A percentile compares a stretch with the other conserved stretches of the same genome.
phyloP scores from a whole-genome alignment of 352 stramenopile species.

The Thraustochytrium striatum region DNA sequence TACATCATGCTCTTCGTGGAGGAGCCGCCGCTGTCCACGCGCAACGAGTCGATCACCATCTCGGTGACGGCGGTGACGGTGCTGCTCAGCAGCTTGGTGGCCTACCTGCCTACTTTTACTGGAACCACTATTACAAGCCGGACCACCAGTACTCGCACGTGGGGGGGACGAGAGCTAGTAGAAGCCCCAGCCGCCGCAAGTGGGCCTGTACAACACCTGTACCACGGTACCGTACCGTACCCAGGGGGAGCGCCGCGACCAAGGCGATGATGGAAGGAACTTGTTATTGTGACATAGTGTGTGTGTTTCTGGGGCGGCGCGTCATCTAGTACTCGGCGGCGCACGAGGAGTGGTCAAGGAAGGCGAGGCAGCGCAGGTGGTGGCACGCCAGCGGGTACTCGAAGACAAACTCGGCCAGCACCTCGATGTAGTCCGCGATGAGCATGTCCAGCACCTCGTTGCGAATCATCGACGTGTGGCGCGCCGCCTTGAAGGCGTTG shows the following conservation, averaged over 20 bases:
- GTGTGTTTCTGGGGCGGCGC: too few species aligned
- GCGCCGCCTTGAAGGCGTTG: slow-evolving; percentile 11
- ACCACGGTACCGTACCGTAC: too few species aligned
- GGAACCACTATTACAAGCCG: neutral
- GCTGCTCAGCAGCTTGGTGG: neutral
- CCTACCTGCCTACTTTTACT: slow-evolving; percentile 36
- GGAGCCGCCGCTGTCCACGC: slow-evolving; percentile 27
- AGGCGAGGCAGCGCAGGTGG: neutral
- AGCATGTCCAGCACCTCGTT: slow-evolving; percentile 18
- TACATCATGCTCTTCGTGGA: slow-evolving; percentile 30
- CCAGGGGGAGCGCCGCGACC: too few species aligned
- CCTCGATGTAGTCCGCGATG: slow-evolving; percentile 15
- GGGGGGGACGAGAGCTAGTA: too few species aligned
- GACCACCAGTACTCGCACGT: neutral
- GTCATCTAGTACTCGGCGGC: neutral
- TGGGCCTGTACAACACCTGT: too few species aligned
- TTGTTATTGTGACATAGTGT: too few species aligned
- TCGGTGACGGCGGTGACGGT: slow-evolving; percentile 5
- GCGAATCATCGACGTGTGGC: neutral
- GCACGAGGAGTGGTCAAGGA: neutral
- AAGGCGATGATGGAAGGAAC: too few species aligned
- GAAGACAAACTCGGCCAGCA: slow-evolving; percentile 5
- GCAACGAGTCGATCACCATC: slow-evolving; percentile 40
- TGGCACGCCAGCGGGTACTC: slow-evolving; percentile 2
- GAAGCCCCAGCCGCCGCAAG: too few species aligned